phyloP scores from a whole-genome alignment of 805 yeast species.

The Saturnispora gosingensis region DNA sequence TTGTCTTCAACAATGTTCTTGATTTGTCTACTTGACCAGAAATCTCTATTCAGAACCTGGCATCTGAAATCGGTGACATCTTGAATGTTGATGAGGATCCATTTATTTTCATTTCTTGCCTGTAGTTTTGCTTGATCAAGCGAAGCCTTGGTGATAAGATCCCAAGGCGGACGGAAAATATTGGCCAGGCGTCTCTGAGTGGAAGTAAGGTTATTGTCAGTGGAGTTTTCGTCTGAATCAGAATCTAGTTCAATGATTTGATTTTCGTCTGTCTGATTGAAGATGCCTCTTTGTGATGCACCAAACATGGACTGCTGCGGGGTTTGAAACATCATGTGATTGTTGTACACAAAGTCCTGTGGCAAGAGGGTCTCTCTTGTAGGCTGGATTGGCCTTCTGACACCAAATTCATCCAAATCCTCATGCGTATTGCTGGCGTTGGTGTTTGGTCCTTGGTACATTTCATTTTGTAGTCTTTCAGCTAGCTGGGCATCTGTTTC shows the following conservation, averaged over 20 bases:
- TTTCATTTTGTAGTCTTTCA: constrained; percentile 52
- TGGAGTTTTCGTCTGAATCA: constrained; percentile 31
- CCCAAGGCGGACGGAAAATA: constrained; percentile 90
- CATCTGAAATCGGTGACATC: constrained; percentile 79
- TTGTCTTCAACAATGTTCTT: constrained; percentile 55
- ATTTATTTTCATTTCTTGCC: constrained; percentile 58
- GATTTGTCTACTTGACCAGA: constrained; percentile 69
- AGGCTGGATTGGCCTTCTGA: constrained; percentile 73
- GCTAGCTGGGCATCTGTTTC: constrained; percentile 44
- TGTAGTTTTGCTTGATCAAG: constrained; percentile 64
- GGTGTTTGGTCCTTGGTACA: constrained; percentile 34
- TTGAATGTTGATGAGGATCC: constrained; percentile 86
- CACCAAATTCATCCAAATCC: constrained; percentile 29
- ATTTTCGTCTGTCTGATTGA: constrained; percentile 45
- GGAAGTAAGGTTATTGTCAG: constrained; percentile 27
- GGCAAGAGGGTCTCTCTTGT: constrained; percentile 53
- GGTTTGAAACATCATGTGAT: constrained; percentile 4
- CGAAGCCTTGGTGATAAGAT: constrained; percentile 58
- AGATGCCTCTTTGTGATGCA: constrained; percentile 39
- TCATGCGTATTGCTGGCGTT: neutral
- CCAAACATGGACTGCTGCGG: constrained; percentile 40
- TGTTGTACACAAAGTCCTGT: constrained; percentile 15
- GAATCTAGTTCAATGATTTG: constrained; percentile 28
- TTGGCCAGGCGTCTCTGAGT: constrained; percentile 65
- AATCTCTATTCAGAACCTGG: constrained; percentile 84